Evolutionary conservation across 2,329 filamentous ascomycete genomes (phyloP).

Genomic region (Rutstroemia sydowiana): DNA sequence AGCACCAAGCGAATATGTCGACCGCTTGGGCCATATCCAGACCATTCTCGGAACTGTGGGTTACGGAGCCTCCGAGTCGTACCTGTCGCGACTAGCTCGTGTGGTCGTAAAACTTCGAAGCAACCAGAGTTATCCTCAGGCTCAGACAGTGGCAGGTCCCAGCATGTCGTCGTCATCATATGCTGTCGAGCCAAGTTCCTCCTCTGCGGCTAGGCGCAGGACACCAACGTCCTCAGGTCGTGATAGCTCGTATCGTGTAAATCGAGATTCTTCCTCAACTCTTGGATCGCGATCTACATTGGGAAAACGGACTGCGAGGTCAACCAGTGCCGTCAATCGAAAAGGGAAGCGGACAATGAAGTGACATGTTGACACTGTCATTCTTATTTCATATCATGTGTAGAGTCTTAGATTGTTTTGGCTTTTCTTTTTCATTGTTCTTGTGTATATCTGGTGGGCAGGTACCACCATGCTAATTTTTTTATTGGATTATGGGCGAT

Average conservation of each 20-base stretch:
- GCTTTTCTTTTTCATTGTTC: background rate
- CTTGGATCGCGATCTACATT: conserved; percentile 1
- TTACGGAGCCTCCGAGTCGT: conserved; percentile 1
- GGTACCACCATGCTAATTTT: conserved; percentile 7
- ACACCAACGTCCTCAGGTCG: too few relatives aligned
- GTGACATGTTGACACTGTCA: conserved; percentile 10
- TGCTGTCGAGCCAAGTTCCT: background rate
- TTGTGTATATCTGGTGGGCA: conserved; percentile 8
- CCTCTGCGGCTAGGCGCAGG: background rate
- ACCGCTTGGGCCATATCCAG: conserved; percentile 7
- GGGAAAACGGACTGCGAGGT: conserved; percentile 17
- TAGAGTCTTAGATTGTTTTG: background rate
- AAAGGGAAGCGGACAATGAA: conserved; percentile 25
- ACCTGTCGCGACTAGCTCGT: background rate
- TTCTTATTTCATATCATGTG: background rate
- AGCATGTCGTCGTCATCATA: conserved; percentile 11
- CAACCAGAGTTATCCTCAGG: background rate
- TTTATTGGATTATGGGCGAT: background rate
- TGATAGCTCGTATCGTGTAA: background rate
- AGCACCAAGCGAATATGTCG: conserved; percentile 18
- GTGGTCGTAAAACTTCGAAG: conserved; percentile 1
- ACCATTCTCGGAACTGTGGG: background rate
- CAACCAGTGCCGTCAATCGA: conserved; percentile 19
- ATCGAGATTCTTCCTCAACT: background rate
- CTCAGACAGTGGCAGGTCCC: background rate